These are phyloP conservation scores for Hapsidospora chrysogenum DNA, from an alignment of 495 filamentous ascomycete genomes.

Conservation along the genomic window DNA sequence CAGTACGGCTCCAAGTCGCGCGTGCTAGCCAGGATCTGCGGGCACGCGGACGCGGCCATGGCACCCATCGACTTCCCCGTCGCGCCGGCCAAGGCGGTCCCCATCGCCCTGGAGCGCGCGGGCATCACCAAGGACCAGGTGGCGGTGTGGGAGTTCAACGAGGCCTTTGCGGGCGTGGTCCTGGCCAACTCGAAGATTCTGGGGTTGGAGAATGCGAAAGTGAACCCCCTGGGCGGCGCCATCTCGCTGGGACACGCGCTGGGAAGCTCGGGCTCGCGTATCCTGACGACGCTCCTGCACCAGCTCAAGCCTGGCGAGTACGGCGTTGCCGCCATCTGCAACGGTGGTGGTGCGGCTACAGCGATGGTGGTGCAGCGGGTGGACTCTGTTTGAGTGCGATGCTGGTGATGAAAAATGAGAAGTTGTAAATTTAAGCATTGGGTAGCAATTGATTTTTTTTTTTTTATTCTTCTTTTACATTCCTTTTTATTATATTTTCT, in stretches of 20 bases:
- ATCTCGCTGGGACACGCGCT: conserved; percentile 90
- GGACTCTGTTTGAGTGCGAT: conserved; percentile 39
- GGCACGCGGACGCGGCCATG: conserved; percentile 77
- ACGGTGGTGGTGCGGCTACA: conserved; percentile 83
- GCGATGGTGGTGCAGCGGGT: conserved; percentile 86
- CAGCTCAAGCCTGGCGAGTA: conserved; percentile 83
- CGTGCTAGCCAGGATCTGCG: conserved; percentile 70
- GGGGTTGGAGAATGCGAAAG: conserved; percentile 53
- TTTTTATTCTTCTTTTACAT: no score
- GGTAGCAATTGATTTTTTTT: no score
- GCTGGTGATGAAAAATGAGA: no score
- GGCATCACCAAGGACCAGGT: conserved; percentile 82
- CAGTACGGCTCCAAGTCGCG: conserved; percentile 55
- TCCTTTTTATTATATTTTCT: no score
- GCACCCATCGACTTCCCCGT: conserved; percentile 93
- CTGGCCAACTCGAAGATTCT: conserved; percentile 90
- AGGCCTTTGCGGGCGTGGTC: conserved; percentile 92
- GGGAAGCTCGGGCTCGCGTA: conserved; percentile 85
- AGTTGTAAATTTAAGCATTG: no score
- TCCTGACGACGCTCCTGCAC: conserved; percentile 79
- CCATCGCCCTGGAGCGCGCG: conserved; percentile 73
- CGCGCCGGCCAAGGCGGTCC: conserved; percentile 82
- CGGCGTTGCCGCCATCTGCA: conserved; percentile 90
- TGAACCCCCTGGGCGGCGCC: conserved; percentile 82
- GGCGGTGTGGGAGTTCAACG: conserved; percentile 93